Percentiles rank a stretch among this genome's conserved stretches.
phyloP scores from a whole-genome alignment of 305 asterid genomes.

The Lippia alba region DNA sequence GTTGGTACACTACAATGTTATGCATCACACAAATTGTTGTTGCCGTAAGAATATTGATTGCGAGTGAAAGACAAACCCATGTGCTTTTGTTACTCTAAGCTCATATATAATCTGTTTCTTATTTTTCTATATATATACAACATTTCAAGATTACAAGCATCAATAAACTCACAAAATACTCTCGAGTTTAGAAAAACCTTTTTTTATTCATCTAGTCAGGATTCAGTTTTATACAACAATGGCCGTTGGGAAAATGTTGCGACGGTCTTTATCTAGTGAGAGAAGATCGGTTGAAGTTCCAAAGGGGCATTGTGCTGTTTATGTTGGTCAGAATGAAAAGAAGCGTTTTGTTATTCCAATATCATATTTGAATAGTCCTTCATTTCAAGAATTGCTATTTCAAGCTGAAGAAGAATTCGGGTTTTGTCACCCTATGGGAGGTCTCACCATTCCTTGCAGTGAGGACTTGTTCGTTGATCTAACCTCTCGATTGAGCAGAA shows the following conservation, averaged over 20 bases:
- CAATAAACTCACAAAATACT: background rate
- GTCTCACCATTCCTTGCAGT: conserved; percentile 52
- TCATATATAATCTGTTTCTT: too few species aligned
- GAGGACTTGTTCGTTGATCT: conserved; percentile 40
- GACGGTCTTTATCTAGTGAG: conserved; percentile 33
- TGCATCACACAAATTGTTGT: too few species aligned
- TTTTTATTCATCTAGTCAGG: background rate
- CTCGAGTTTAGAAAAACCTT: background rate
- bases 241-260: conserved; percentile 33
- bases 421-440: conserved; percentile 51
- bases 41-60: too few species aligned
- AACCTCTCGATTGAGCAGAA: conserved; percentile 24
- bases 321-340: conserved; percentile 50
- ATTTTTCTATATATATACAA: too few species aligned
- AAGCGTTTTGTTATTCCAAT: conserved; percentile 41
- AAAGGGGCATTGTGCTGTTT: conserved; percentile 45
- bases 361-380: conserved; percentile 38
- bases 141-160: background rate
- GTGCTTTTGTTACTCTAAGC: too few species aligned
- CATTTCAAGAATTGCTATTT: conserved; percentile 40
- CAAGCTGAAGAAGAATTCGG: conserved; percentile 51
- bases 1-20: too few species aligned
- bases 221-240: background rate
- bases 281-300: conserved; percentile 30
- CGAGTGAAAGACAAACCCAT: too few species aligned